These are phyloP conservation scores for Penicillium canariense DNA, from an alignment of 495 filamentous ascomycete genomes.

Conservation along the genomic window DNA sequence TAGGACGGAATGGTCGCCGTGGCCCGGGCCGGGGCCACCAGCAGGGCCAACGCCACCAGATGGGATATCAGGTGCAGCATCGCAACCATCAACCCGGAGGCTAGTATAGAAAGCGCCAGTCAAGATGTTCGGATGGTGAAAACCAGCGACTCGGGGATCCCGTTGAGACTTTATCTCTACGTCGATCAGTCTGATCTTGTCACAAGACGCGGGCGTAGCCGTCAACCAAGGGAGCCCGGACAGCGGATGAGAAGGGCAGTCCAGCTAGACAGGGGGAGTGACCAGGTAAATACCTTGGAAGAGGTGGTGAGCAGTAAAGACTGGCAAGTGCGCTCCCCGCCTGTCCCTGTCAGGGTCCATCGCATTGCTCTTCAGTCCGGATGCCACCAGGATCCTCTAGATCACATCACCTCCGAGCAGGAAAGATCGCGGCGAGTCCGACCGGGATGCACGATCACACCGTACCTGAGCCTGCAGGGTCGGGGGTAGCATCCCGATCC, in stretches of 20 bases:
- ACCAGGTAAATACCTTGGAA: not conserved
- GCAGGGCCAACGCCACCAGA: conserved; percentile 9
- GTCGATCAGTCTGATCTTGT: conserved; percentile 4
- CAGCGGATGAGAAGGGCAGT: not conserved
- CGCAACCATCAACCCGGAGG: not conserved
- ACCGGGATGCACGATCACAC: not conserved
- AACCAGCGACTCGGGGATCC: no score
- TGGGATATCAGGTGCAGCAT: conserved; percentile 14
- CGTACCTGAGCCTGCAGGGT: not conserved
- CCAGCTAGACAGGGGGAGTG: not conserved
- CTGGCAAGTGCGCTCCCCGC: no score
- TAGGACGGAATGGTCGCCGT: conserved; percentile 25
- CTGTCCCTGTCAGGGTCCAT: no score
- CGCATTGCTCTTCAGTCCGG: no score
- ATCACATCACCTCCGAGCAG: no score
- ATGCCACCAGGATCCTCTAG: no score
- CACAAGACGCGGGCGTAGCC: not conserved
- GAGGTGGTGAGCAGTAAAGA: no score
- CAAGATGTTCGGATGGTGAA: no score
- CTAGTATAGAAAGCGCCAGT: not conserved
- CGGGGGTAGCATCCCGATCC: conserved; percentile 2
- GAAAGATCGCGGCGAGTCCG: not conserved
- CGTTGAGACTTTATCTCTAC: conserved; percentile 1
- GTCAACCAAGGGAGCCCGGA: not conserved
- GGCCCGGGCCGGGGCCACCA: conserved; percentile 1